Percentiles rank a stretch among this genome's conserved stretches.
phyloP scores from a whole-genome alignment of 2,329 filamentous ascomycete species.

The Colletotrichum ledebouriae region DNA sequence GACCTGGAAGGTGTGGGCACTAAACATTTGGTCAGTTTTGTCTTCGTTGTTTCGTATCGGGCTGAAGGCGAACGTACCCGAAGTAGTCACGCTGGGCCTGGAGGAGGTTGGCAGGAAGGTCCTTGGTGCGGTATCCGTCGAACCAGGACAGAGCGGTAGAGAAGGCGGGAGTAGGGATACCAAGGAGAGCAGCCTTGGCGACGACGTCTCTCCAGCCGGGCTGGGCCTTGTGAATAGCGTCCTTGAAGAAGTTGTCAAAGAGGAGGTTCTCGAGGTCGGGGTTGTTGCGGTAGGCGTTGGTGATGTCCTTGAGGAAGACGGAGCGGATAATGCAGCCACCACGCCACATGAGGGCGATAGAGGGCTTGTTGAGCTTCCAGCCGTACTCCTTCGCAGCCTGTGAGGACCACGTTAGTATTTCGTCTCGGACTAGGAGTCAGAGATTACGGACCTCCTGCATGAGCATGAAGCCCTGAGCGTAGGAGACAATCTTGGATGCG shows the following conservation, averaged over 20 bases:
- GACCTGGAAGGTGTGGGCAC: constrained; percentile 90
- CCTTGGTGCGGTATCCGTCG: constrained; percentile 97
- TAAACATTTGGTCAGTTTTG: background rate
- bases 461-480: constrained; percentile 99
- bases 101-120: constrained; percentile 97
- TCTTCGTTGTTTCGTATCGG: too few relatives aligned
- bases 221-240: constrained; percentile 97
- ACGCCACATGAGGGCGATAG: constrained; percentile 99
- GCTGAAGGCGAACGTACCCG: constrained; percentile 53
- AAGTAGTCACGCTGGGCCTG: constrained; percentile 99
- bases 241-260: constrained; percentile 99
- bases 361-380: constrained; percentile 99
- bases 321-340: constrained; percentile 99
- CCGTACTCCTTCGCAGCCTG: constrained; percentile 94
- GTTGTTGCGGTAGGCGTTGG: constrained; percentile 93
- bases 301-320: constrained; percentile 99
- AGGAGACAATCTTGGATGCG: constrained; percentile 99
- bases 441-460: constrained; percentile 83
- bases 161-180: constrained; percentile 97
- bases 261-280: constrained; percentile 97
- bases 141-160: constrained; percentile 98
- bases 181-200: constrained; percentile 90
- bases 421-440: background rate
- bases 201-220: constrained; percentile 92
- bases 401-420: constrained; percentile 45